Evolutionary conservation across 495 filamentous ascomycete genomes (phyloP).

Genomic region (Trichoderma orchidacearum): DNA sequence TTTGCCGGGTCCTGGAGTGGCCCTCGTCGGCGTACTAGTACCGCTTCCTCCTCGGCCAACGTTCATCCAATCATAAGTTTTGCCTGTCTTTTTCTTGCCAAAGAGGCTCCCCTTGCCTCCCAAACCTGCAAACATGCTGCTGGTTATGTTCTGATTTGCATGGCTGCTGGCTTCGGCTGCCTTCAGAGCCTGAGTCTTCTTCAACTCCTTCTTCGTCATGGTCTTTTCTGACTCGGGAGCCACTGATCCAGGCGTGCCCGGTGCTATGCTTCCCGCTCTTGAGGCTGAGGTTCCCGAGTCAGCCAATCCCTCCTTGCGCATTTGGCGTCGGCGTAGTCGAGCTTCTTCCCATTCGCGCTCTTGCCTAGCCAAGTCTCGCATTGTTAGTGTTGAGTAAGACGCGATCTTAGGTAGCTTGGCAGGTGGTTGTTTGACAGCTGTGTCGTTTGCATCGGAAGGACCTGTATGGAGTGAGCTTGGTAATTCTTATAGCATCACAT

Average conservation of each 20-base stretch:
- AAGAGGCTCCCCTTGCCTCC: slow-evolving; percentile 19
- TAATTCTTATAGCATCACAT: background rate
- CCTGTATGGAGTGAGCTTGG: slow-evolving; percentile 4
- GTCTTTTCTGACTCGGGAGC: slow-evolving; percentile 33
- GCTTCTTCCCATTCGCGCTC: slow-evolving; percentile 35
- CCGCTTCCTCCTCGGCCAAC: slow-evolving; percentile 25
- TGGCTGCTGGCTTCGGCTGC: slow-evolving; percentile 38
- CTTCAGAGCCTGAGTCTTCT: slow-evolving; percentile 39
- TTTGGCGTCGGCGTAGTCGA: slow-evolving; percentile 31
- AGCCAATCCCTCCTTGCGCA: slow-evolving; percentile 25
- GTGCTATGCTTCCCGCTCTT: slow-evolving; percentile 22
- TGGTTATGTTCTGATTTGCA: slow-evolving; percentile 40
- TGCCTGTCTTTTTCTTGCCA: slow-evolving; percentile 40
- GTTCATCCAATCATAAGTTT: slow-evolving; percentile 47
- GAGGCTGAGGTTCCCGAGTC: slow-evolving; percentile 21
- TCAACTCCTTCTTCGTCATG: slow-evolving; percentile 43
- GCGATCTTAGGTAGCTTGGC: slow-evolving; percentile 6
- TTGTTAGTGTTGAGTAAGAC: slow-evolving; percentile 17
- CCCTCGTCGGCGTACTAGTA: slow-evolving; percentile 28
- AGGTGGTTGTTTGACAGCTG: background rate
- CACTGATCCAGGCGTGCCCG: slow-evolving; percentile 27
- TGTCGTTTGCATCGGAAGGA: slow-evolving; percentile 10
- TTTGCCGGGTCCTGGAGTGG: slow-evolving; percentile 12
- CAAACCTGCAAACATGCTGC: slow-evolving; percentile 36
- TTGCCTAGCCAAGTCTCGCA: slow-evolving; percentile 18